Percentiles rank a stretch among this genome's conserved stretches.
phyloP scores from a whole-genome alignment of 164 flowering plant species.

The Cinnamomum chago region DNA sequence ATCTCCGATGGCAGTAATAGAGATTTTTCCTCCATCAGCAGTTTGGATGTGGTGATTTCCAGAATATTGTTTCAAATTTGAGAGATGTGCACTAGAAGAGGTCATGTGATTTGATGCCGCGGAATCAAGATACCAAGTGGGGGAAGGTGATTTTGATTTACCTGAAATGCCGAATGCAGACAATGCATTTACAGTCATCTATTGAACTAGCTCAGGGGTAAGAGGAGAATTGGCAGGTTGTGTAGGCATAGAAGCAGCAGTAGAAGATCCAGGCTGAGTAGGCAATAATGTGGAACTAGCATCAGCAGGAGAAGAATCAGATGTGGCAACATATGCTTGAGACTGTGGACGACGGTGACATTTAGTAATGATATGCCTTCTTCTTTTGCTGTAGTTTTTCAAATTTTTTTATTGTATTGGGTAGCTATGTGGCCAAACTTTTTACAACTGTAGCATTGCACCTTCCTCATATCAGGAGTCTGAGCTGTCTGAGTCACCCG shows the following conservation, averaged over 20 bases:
- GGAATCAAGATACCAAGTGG: neutral
- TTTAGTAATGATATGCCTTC: too few relatives aligned
- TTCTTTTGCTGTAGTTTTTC: slow-evolving; percentile 3
- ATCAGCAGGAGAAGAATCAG: neutral
- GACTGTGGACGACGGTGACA: too few relatives aligned
- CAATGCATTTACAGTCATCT: too few relatives aligned
- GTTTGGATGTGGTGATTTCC: neutral
- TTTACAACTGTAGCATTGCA: neutral
- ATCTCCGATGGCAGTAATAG: neutral
- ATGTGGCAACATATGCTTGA: too few relatives aligned
- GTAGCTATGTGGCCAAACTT: neutral
- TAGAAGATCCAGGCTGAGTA: neutral
- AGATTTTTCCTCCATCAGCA: neutral
- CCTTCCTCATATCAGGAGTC: too few relatives aligned
- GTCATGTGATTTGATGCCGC: neutral
- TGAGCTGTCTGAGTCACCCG: too few relatives aligned
- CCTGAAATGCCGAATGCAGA: neutral
- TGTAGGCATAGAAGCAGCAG: neutral
- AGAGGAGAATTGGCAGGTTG: neutral
- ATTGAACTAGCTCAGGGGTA: too few relatives aligned
- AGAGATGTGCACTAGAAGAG: too few relatives aligned
- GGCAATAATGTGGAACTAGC: neutral
- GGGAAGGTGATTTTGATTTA: neutral
- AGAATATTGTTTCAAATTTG: too few relatives aligned
- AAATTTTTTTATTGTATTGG: neutral